phyloP scores from a whole-genome alignment of 2,329 filamentous ascomycete species.

The Talaromyces piceae region DNA sequence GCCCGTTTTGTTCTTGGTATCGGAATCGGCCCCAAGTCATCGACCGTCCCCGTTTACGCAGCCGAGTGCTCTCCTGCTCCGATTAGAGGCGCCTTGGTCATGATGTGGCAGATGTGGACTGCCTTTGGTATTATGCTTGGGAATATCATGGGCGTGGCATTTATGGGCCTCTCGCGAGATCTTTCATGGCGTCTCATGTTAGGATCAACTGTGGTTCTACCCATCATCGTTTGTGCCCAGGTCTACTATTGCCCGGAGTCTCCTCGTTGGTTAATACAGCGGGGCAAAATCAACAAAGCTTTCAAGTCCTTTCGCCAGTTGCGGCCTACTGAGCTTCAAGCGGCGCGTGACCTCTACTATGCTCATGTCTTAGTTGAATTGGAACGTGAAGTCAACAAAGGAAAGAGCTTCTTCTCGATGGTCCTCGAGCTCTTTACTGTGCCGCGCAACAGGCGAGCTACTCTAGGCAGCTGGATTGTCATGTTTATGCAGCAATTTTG shows the following conservation, averaged over 20 bases:
- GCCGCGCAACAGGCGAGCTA: slow-evolving; percentile 56
- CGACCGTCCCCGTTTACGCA: slow-evolving; percentile 42
- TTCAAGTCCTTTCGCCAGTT: slow-evolving; percentile 44
- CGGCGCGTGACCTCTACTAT: slow-evolving; percentile 51
- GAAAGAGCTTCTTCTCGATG: slow-evolving; percentile 45
- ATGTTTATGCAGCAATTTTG: slow-evolving; percentile 48
- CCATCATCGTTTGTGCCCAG: slow-evolving; percentile 49
- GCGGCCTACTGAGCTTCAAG: slow-evolving; percentile 46
- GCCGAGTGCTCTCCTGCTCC: slow-evolving; percentile 43
- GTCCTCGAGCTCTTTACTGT: slow-evolving; percentile 54
- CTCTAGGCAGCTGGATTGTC: slow-evolving; percentile 50
- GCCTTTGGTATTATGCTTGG: slow-evolving; percentile 42
- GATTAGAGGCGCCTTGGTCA: slow-evolving; percentile 44
- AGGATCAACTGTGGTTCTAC: slow-evolving; percentile 57
- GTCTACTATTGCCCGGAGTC: slow-evolving; percentile 60
- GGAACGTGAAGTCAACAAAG: slow-evolving; percentile 48
- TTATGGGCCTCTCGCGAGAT: slow-evolving; percentile 38
- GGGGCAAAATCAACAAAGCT: slow-evolving; percentile 38
- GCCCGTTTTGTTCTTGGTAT: slow-evolving; percentile 38
- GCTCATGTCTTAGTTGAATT: slow-evolving; percentile 53
- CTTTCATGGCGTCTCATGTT: slow-evolving; percentile 63
- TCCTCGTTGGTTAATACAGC: slow-evolving; percentile 46
- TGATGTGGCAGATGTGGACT: slow-evolving; percentile 48
- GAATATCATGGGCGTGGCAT: slow-evolving; percentile 43
- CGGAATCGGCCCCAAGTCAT: slow-evolving; percentile 36